Base-by-base conservation (phyloP, 345 rosid species). In the Citrus medica region DNA sequence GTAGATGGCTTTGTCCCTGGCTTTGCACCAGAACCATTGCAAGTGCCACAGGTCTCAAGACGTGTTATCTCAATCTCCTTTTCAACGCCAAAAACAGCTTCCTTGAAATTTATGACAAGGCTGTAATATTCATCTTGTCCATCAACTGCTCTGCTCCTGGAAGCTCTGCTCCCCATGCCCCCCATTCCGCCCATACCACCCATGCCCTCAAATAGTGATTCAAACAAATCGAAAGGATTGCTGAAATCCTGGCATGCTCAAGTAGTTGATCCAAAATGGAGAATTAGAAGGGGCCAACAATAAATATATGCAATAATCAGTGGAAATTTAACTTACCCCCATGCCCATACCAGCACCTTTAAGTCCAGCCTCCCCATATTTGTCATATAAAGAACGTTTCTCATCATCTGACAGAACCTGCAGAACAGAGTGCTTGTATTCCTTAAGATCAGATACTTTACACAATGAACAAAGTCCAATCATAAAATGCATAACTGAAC, bases 381-480 rank as follows among this genome's bases (percentile, higher is more conserved):
- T 92, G 82, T 97, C 99, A 66, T 97, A 97, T n/a, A 97, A 76
- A 27, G 99, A 89, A 66, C 98, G 90, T 81, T 97, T 94, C 88
- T 93, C 99, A 75, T 97, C 98, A 84, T 97, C 98, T 58, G 98
- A 92, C 71, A 97, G 83, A 73, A 97, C 98, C 99, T 97, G 85
- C 81, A 86, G 69, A 65, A 63, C 16, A 69, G 79, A 17, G 65
- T n/a, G n/a, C 62, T 28, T 74, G 62, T 6, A 40, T 62, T 71
- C 76, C 73, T 28, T 48, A 64, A 74, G 32, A 71, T 62, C 46
- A 81, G 60, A 59, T 28, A 35, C 55, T 79, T 58, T 48, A 24
- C 37, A 70, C 38, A 60, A 53, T 42, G 71, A 70, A 35, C 55
- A 51, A 35, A 40, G 74, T 42, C 35, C 21, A 55, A 51, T 77